phyloP scores from a whole-genome alignment of 371 early-diverging fungal species.

The Fennellomyces sp. region DNA sequence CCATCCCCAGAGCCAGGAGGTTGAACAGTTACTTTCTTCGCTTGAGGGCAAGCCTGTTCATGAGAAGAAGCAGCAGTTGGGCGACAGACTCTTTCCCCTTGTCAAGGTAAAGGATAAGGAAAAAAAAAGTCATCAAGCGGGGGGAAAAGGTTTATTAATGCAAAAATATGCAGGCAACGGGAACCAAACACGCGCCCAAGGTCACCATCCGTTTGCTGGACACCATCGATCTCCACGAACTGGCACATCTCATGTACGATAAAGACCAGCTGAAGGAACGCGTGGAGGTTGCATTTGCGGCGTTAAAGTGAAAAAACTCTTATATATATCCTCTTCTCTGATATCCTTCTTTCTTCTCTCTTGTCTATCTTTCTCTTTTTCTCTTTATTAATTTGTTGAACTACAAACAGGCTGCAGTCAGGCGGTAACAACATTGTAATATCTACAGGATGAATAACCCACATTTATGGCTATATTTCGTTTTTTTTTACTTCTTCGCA shows the following conservation, averaged over 20 bases:
- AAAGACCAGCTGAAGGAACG: slow-evolving; percentile 27
- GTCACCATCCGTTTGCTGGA: slow-evolving; percentile 40
- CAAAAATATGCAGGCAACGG: slow-evolving; percentile 36
- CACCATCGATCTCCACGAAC: slow-evolving; percentile 23
- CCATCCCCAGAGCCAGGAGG: slow-evolving; percentile 7
- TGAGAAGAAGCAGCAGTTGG: slow-evolving; percentile 47
- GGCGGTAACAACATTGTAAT: no score
- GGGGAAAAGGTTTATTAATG: no score
- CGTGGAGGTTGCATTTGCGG: slow-evolving; percentile 31
- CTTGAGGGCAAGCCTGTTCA: slow-evolving; percentile 34
- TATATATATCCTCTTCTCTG: slow-evolving; percentile 8
- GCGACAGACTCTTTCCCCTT: slow-evolving; percentile 46
- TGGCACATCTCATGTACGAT: slow-evolving; percentile 46
- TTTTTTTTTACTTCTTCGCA: neutral
- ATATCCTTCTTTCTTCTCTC: slow-evolving; percentile 6
- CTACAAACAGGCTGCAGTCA: no score
- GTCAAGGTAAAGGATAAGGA: slow-evolving; percentile 56
- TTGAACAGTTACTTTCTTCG: slow-evolving; percentile 27
- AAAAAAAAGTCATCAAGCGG: no score
- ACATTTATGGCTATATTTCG: neutral
- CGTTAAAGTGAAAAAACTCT: slow-evolving; percentile 11
- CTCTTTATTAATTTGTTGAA: neutral
- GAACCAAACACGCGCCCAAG: slow-evolving; percentile 35
- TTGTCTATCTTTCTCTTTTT: neutral
- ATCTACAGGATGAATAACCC: no score